These are phyloP conservation scores for Vanderwaltozyma yarrowii DNA, from an alignment of 805 yeast species.

Conservation along the genomic window DNA sequence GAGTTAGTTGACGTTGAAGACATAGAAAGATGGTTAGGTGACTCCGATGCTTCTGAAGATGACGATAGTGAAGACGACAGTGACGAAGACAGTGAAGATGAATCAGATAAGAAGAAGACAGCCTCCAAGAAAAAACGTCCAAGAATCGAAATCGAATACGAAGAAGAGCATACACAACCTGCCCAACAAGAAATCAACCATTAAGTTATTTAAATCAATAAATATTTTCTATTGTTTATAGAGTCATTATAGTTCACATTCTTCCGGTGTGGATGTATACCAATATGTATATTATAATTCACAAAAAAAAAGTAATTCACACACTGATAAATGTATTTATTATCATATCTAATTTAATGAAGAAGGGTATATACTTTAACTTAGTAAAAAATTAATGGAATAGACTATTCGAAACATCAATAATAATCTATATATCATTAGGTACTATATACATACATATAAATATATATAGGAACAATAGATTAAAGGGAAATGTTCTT, in stretches of 20 bases:
- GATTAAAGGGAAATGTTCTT: slow-evolving; percentile 23
- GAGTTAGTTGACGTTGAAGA: slow-evolving; percentile 90
- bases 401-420: too few species aligned
- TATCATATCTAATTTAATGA: too few species aligned
- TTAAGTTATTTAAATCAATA: slow-evolving; percentile 1
- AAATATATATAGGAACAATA: too few species aligned
- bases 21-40: slow-evolving; percentile 76
- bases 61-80: slow-evolving; percentile 27
- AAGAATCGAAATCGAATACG: slow-evolving; percentile 75
- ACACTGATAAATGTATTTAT: too few species aligned
- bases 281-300: neutral
- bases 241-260: neutral
- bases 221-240: neutral
- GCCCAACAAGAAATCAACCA: slow-evolving; percentile 23
- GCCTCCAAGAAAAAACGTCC: slow-evolving; percentile 47
- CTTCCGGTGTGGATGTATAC: neutral
- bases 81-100: slow-evolving; percentile 32
- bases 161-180: slow-evolving; percentile 40
- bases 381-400: too few species aligned
- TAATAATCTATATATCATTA: too few species aligned
- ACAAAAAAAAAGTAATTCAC: too few species aligned
- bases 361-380: too few species aligned
- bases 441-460: too few species aligned
- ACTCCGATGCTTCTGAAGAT: slow-evolving; percentile 32
- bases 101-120: slow-evolving; percentile 29